These are phyloP conservation scores for Phylloporus rhodoxanthus DNA, from an alignment of 768 basidiomycete genomes.

Conservation along the genomic window DNA sequence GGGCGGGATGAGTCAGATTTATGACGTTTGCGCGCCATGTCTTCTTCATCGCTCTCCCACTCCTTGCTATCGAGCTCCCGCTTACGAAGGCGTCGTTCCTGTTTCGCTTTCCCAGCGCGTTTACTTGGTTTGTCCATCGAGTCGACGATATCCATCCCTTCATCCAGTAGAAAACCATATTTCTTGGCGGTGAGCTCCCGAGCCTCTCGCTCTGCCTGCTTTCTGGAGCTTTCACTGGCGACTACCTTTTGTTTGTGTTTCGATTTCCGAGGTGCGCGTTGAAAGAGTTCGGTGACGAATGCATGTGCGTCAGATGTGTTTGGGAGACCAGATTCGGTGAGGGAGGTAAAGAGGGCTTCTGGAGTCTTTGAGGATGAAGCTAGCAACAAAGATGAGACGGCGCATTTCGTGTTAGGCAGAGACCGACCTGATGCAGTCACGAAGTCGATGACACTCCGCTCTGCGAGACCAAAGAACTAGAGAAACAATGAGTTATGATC, in stretches of 20 bases:
- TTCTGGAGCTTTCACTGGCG: constrained; percentile 41
- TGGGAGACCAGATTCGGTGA: constrained; percentile 75
- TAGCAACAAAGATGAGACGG: constrained; percentile 5
- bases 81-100: constrained; percentile 67
- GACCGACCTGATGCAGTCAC: constrained; percentile 75
- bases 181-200: constrained; percentile 63
- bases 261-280: constrained; percentile 69
- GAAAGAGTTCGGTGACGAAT: constrained; percentile 75
- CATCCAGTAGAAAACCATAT: constrained; percentile 82
- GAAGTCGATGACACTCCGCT: constrained; percentile 80
- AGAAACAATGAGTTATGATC: background rate
- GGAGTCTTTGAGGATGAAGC: constrained; percentile 82
- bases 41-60: constrained; percentile 92
- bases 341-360: constrained; percentile 68
- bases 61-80: constrained; percentile 75
- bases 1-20: constrained; percentile 35
- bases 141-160: constrained; percentile 45
- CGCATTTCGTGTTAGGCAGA: background rate
- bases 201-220: constrained; percentile 70
- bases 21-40: constrained; percentile 60
- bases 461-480: constrained; percentile 79
- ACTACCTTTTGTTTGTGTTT: constrained; percentile 55
- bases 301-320: constrained; percentile 72
- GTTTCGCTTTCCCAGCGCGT: constrained; percentile 41
- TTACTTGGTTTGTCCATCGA: constrained; percentile 24